Percentiles rank a stretch among this genome's conserved stretches.
phyloP scores from a whole-genome alignment of 306 rosid species.

The Pterocarpus santalinus region DNA sequence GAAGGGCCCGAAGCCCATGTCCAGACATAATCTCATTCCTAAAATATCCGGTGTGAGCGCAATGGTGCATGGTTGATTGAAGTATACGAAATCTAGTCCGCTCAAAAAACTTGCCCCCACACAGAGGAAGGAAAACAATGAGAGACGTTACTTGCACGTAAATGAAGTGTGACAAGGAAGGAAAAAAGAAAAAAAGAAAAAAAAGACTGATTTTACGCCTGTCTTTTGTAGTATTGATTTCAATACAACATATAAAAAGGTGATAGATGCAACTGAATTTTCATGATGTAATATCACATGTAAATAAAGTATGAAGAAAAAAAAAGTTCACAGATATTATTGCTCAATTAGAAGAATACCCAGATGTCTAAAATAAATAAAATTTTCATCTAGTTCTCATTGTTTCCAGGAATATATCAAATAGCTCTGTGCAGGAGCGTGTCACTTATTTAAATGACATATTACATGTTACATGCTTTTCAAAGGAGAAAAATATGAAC shows the following conservation, averaged over 20 bases:
- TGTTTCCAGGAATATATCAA: background rate
- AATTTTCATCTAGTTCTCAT: background rate
- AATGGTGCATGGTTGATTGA: background rate
- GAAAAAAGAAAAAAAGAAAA: too few species aligned
- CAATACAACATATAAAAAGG: background rate
- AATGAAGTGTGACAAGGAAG: background rate
- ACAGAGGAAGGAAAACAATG: background rate
- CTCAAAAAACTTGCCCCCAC: background rate
- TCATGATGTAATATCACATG: background rate
- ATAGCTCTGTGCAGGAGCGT: background rate
- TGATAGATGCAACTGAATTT: background rate
- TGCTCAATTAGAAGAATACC: background rate
- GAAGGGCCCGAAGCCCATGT: too few species aligned
- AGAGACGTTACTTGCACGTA: constrained; percentile 1
- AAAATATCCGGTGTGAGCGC: too few species aligned
- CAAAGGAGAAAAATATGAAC: constrained; percentile 1
- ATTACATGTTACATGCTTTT: background rate
- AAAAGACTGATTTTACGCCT: background rate
- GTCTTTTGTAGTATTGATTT: background rate
- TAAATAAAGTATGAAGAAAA: background rate
- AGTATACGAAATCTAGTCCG: background rate
- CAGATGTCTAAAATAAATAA: background rate
- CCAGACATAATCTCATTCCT: too few species aligned
- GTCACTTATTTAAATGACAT: background rate
- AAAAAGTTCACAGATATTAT: background rate